These are phyloP conservation scores for Trametes versicolor DNA, from an alignment of 1,284 basidiomycete species.

Conservation along the genomic window DNA sequence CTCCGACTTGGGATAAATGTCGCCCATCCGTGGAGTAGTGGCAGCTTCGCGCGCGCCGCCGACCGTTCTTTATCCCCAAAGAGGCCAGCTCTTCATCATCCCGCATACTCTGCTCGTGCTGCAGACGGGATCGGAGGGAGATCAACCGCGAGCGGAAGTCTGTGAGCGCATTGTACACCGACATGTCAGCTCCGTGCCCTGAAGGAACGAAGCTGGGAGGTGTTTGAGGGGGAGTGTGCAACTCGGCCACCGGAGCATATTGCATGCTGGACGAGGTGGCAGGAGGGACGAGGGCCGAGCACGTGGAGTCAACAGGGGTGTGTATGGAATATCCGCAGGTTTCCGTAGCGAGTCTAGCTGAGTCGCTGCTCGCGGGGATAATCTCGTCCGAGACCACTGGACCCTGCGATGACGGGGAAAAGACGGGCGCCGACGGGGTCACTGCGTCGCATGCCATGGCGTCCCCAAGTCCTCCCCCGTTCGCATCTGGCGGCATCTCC, in stretches of 20 bases:
- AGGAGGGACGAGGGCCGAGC: constrained; percentile 29
- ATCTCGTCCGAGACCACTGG: constrained; percentile 45
- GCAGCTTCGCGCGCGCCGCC: constrained; percentile 63
- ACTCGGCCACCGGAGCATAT: constrained; percentile 2
- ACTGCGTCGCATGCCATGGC: constrained; percentile 26
- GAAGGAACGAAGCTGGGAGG: constrained; percentile 37
- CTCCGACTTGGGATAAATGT: constrained; percentile 45
- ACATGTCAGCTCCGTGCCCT: constrained; percentile 39
- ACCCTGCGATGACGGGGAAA: constrained; percentile 22
- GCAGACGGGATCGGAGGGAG: constrained; percentile 49
- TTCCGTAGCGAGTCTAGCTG: constrained; percentile 50
- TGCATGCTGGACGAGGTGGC: constrained; percentile 10
- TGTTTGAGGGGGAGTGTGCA: constrained; percentile 25
- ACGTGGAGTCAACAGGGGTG: constrained; percentile 54
- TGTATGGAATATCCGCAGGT: constrained; percentile 66
- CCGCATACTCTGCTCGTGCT: constrained; percentile 47
- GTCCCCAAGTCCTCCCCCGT: constrained; percentile 43
- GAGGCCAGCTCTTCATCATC: constrained; percentile 50
- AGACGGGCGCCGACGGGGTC: constrained; percentile 19
- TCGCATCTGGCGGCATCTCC: constrained; percentile 54
- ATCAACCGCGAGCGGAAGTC: constrained; percentile 51
- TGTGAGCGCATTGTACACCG: constrained; percentile 51
- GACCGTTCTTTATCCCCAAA: constrained; percentile 59
- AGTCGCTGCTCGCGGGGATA: constrained; percentile 40
- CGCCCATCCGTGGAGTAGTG: constrained; percentile 47